Evolutionary conservation across 169 alveolate species (phyloP).

Genomic region (Perkinsus olseni): DNA sequence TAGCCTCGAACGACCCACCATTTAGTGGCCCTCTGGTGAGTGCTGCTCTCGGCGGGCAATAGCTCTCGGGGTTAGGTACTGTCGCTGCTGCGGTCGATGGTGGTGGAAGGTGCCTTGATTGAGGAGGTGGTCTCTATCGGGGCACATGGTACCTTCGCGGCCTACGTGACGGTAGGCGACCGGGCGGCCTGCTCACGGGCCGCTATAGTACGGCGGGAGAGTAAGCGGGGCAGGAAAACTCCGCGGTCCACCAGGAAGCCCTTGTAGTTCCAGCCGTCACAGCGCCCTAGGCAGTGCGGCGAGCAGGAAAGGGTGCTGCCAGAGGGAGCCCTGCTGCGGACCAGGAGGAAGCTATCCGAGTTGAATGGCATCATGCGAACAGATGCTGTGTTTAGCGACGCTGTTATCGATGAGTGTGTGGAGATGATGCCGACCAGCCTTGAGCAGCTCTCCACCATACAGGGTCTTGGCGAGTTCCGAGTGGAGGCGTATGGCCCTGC

Average conservation of each 20-base stretch:
- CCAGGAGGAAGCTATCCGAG: background rate
- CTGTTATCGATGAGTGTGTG: background rate
- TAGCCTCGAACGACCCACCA: background rate
- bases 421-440: background rate
- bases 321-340: background rate
- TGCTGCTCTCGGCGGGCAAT: background rate
- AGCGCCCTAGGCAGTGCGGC: background rate
- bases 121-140: background rate
- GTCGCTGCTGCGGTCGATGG: background rate
- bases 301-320: background rate
- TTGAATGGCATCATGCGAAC: background rate
- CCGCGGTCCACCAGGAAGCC: background rate
- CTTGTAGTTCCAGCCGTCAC: background rate
- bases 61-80: background rate
- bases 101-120: background rate
- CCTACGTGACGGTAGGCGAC: background rate
- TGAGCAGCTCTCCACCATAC: background rate
- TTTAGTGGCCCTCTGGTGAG: background rate
- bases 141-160: background rate
- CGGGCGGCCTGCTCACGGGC: background rate
- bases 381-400: background rate
- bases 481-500: background rate
- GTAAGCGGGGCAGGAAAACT: background rate
- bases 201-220: background rate
- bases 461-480: constrained; percentile 1